Evolutionary conservation across 495 filamentous ascomycete species (phyloP), one percentile per base, ranked within the genome.

Genomic region (Peziza echinospora): DNA sequence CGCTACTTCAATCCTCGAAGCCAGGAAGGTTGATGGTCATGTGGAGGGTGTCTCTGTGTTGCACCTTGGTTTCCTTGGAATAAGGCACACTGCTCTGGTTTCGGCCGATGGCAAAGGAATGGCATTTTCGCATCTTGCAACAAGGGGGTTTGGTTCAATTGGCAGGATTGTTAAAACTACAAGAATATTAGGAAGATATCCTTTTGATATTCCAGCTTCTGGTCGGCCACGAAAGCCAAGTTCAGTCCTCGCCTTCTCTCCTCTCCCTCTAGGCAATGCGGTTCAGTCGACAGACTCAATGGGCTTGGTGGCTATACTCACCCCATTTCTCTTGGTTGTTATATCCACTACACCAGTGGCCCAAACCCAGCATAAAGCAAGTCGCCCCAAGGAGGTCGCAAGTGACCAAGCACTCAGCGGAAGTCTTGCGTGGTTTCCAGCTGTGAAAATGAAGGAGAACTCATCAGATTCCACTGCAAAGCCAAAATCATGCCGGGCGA

Each of bases 61-160:
- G 25, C 89, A 96, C 65, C 60, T 96, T 24, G 89, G 86, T 1
- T 99, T 99, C 53, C 67, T 99, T n/a, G 89, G 91, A 21, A 92
- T 81, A 11, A 68, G 89, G 45, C 91, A 93, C 56, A 96, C 89
- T 28, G 89, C 89, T 30, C 65, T 99, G n/a, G 83, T 93, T 22
- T 99, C 89, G n/a, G 87, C 87, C 1, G 85, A 99, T 60, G 84
- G 87, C 55, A 71, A 73, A 30, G 89, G 89, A 40, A 96, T 99
- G 89, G 86, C 87, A 7, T 99, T 99, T 60, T 93, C 91, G 5
- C 91, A 96, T 62, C 70, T 96, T 24, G 91, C 89, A 23, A 93
- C 85, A 11, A 67, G 89, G 51, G 89, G 89, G 17, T 78, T 87
- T 51, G 87, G 91, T 6, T 71, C 84, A 21, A 70, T 96, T 26